These are phyloP conservation scores for Neurospora tetraspora DNA, from an alignment of 495 filamentous ascomycete genomes.

Conservation along the genomic window DNA sequence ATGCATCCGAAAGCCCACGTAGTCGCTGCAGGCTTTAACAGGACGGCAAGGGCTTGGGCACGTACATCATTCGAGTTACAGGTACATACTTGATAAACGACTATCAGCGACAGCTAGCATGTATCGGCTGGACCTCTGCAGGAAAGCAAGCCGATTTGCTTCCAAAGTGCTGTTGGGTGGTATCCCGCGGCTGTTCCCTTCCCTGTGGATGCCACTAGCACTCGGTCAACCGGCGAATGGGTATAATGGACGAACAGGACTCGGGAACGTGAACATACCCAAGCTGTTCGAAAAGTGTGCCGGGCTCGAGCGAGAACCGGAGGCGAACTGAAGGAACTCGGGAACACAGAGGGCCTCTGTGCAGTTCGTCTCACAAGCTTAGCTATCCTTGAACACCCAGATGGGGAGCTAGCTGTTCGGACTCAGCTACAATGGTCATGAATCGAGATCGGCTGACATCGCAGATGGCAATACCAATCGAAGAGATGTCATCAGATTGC, in stretches of 20 bases:
- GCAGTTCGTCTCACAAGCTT: constrained; percentile 33
- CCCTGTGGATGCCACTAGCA: not conserved
- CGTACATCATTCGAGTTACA: not conserved
- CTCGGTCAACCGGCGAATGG: not conserved
- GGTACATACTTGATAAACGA: not conserved
- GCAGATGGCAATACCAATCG: constrained; percentile 5
- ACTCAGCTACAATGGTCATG: not conserved
- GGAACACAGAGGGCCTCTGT: constrained; percentile 19
- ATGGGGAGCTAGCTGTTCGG: constrained; percentile 1
- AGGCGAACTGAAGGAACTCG: constrained; percentile 6
- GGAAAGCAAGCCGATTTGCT: not conserved
- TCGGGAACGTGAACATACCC: not conserved
- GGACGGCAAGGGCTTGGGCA: not conserved
- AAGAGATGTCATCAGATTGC: constrained; percentile 3
- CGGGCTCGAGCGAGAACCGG: constrained; percentile 7
- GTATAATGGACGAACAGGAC: not conserved
- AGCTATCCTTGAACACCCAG: constrained; percentile 15
- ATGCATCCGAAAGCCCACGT: not conserved
- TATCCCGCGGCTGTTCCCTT: not conserved
- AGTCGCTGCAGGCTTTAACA: not conserved
- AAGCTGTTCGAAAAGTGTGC: not conserved
- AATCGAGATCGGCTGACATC: constrained; percentile 5
- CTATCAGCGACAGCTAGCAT: not conserved
- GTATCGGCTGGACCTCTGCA: not conserved
- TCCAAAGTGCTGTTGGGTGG: not conserved